Conservation (phyloP, 192 early-diverging fungal species). For the Coemansia sp. region DNA sequence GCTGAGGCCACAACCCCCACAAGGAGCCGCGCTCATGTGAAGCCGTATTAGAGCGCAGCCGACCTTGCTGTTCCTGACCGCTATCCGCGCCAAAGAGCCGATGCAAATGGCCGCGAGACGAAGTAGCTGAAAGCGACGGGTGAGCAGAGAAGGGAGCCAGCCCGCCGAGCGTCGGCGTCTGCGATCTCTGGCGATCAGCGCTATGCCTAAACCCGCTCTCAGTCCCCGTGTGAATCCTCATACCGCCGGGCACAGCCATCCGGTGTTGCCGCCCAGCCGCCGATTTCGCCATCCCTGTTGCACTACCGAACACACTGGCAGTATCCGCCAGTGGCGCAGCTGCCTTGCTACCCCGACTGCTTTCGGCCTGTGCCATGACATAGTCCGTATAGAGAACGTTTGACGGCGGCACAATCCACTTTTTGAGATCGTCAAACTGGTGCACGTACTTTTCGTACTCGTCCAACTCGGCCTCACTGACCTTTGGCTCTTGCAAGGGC, state of each 20-base stretch:
- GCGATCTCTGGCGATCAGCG: slow-evolving; percentile 8
- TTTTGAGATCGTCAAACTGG: slow-evolving; percentile 45
- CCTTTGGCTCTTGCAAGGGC: slow-evolving; percentile 55
- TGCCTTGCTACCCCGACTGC: background rate
- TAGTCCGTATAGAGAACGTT: slow-evolving; percentile 40
- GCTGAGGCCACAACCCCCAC: slow-evolving; percentile 31
- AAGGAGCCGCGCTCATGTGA: slow-evolving; percentile 27
- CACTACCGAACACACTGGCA: background rate
- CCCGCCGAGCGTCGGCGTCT: slow-evolving; percentile 25
- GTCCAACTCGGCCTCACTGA: slow-evolving; percentile 16
- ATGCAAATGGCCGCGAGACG: slow-evolving; percentile 9
- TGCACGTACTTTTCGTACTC: slow-evolving; percentile 63
- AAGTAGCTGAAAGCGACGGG: slow-evolving; percentile 12
- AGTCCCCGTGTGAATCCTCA: slow-evolving; percentile 7
- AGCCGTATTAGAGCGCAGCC: slow-evolving; percentile 21
- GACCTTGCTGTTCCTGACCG: slow-evolving; percentile 4
- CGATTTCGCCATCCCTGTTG: background rate
- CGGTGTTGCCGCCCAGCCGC: background rate
- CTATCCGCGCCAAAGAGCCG: slow-evolving; percentile 14
- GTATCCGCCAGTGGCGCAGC: background rate
- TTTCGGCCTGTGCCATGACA: slow-evolving; percentile 4
- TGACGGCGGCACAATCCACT: slow-evolving; percentile 47
- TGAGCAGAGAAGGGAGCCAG: background rate
- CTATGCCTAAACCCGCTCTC: background rate
- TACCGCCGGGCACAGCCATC: background rate